phyloP scores from a whole-genome alignment of 2,329 filamentous ascomycete species.

The Curvularia verruculosa region DNA sequence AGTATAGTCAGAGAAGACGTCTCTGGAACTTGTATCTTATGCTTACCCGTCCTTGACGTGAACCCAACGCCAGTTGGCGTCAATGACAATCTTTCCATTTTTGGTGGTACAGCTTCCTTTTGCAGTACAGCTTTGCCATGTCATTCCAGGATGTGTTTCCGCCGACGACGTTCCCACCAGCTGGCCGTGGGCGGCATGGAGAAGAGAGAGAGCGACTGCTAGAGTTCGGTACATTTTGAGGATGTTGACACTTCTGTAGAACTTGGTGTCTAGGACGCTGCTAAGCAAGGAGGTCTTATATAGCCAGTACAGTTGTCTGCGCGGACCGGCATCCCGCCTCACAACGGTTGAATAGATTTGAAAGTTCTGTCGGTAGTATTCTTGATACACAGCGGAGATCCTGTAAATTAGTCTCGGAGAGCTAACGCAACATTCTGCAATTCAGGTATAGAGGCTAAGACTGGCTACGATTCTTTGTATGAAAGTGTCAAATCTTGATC shows the following conservation, averaged over 20 bases:
- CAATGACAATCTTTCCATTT: slow-evolving; percentile 47
- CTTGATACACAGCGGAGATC: background rate
- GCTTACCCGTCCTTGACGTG: slow-evolving; percentile 46
- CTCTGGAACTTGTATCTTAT: background rate
- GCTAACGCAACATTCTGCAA: background rate
- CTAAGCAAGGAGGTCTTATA: background rate
- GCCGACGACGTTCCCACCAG: slow-evolving; percentile 45
- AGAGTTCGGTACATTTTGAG: slow-evolving; percentile 41
- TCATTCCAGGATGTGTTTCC: slow-evolving; percentile 50
- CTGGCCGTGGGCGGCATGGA: slow-evolving; percentile 56
- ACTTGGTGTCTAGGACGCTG: background rate
- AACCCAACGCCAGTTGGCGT: slow-evolving; percentile 58
- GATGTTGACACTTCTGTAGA: background rate
- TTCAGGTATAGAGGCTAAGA: background rate
- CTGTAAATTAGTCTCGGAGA: background rate
- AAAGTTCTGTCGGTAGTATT: background rate
- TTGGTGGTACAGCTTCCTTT: slow-evolving; percentile 46
- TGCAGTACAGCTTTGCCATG: slow-evolving; percentile 47
- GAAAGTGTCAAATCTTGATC: no score
- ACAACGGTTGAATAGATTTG: background rate
- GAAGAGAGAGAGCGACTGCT: slow-evolving; percentile 53
- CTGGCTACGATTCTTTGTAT: background rate
- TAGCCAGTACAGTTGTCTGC: background rate
- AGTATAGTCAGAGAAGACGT: background rate
- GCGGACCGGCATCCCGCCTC: background rate